Evolutionary conservation across 2,329 filamentous ascomycete species (phyloP), one percentile per base, ranked within the genome.

Genomic region (Piedraia hortae): DNA sequence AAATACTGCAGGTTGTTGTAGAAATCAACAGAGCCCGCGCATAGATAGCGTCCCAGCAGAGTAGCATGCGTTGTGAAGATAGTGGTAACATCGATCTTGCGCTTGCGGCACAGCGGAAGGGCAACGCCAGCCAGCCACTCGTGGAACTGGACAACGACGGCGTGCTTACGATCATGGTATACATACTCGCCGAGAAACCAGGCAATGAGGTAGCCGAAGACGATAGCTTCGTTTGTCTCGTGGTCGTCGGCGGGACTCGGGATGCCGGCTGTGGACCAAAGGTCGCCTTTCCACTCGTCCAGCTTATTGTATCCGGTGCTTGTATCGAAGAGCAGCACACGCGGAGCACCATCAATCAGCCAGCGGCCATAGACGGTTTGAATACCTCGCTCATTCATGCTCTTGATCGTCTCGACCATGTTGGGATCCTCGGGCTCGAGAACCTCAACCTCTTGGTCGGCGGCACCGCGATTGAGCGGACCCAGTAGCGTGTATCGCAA

Each of bases 141-240:
- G 54, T 97, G 85, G 54, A 93, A 93, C 47, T 97, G 85, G 25
- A 80, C 85, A 46, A 93, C 85, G 32, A 97, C 77, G 3, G 85
- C 85, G 40, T 65, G 73, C 34, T 67, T 69, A 48, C 74, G 85
- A 49, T 93, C 82, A 44, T 90, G 80, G 39, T 69, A 75, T 30
- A 90, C 77, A 45, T 80, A 93, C 80, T 93, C 85, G 51, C 85
- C 85, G 31, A 97, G 54, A 48, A 93, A 93, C 85, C 85, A 97
- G 14, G 85, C 80, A 19, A 93, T 77, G 27, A 97, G 52, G 43
- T 97, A 97, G 22, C 85, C 85, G 51, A 93, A 93, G 18, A 93
- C 75, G 42, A 93, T 85, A 18, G 85, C 72, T 48, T 93, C 85
- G 42, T 91, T 93, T 24, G 85, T 91, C 55, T 97, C 85, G 23